Evolutionary conservation across 2,329 filamentous ascomycete species (phyloP), one percentile per base, ranked within the genome.

Genomic region (Aspergillus transmontanensis): DNA sequence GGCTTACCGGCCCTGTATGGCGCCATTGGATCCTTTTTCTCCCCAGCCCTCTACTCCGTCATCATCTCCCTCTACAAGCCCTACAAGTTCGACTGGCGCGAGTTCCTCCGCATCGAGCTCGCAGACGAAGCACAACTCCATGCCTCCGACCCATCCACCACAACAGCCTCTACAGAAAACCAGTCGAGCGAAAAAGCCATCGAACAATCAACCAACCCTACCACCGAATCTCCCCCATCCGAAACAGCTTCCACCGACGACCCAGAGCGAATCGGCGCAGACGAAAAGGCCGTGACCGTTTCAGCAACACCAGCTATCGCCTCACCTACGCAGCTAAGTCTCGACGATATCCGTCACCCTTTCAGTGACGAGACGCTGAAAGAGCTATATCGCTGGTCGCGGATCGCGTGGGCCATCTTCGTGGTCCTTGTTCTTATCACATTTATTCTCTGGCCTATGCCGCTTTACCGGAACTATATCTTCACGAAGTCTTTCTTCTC

Each of bases 381-480:
- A 30, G 69, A 78, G 19, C 64, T 82, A 0, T 61, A 72, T 6
- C 69, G 70, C 2, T 81, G 80, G 80, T 73, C 76, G 21, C 73
- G 72, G 4, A 78, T 81, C 59, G 80, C 82, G 0, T 78, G 77
- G 69, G 65, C 74, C 1, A 76, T 79, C 21, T 81, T 79, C 55
- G 68, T 80, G 1, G 70, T 79, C 39, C 76, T 82, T 55, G 76
- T 84, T 1, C 67, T 83, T 9, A 70, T 82, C 11, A 84, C 83
- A 0, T 79, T 83, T 30, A 67, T 85, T 12, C 66, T 78, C 0
- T 85, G 82, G 83, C 83, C 82, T 0, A 74, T 85, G 71, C 82
- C 83, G 26, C 73, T 85, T 6, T 84, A 85, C 65, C 78, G 82
- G 0, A 65, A 76, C 55, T 85, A 80, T 59, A 78, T 85, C 45